Evolutionary conservation across 192 early-diverging fungal species (phyloP), one percentile per base, ranked within the genome.

Genomic region (Funneliformis mosseae): DNA sequence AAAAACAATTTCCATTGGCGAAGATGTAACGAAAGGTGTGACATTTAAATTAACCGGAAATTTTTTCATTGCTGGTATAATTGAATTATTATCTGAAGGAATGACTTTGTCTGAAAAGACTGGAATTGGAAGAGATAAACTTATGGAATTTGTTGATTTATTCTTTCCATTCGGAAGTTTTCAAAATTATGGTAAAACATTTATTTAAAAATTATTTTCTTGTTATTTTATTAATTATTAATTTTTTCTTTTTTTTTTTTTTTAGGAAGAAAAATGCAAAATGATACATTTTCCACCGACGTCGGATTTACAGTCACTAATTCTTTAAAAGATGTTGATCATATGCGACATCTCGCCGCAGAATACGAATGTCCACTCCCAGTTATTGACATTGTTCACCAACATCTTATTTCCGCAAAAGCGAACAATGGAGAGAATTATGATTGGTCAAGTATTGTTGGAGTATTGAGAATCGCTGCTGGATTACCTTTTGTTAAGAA

Each of bases 21-120:
- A 82, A 3, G 85, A 91, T 68, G 83, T 84, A 1, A 66, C 71
- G 11, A 48, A 77, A 0, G 91, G 89, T 1, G 83, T 87, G 4
- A 79, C 80, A 2, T 89, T 91, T 80, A 94, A 94, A 74, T 83
- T 94, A 10, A 71, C 89, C 46, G 92, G 92, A 69, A 94, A 94
- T 74, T 94, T 90, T 61, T 87, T 94, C 73, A 82, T 94, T 28
- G 82, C 82, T 0, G 80, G 88, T 2, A 81, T 86, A 5, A 76
- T 92, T 23, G 92, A 94, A 81, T 73, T 90, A 4, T 61, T 94
- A 9, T 89, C 91, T 0, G 91, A 94, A 71, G 93, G 89, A 6
- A 72, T 91, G 59, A 90, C 88, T 0, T 85, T 93, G 1, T 90
- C 89, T 0, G 89, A 91, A 46, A 86, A 86, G 55, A 45, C 77